Percentiles rank a stretch among this genome's conserved stretches.
phyloP scores from a whole-genome alignment of 2,329 filamentous ascomycete species.

The Phyllosticta citrichinensis region DNA sequence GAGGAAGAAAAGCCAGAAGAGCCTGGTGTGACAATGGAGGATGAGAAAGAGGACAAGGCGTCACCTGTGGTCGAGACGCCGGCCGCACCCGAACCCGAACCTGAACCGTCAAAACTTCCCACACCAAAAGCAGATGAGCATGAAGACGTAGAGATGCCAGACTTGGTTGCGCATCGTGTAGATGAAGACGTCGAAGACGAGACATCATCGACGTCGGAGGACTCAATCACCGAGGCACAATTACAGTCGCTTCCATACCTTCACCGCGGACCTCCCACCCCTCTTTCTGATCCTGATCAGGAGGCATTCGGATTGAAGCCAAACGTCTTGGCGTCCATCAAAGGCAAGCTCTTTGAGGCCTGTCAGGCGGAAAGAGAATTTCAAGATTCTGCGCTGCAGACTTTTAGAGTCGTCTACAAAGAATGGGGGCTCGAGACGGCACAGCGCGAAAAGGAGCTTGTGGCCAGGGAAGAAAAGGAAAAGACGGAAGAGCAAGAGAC shows the following conservation, averaged over 20 bases:
- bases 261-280: slow-evolving; percentile 32
- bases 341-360: slow-evolving; percentile 23
- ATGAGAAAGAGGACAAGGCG: background rate
- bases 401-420: slow-evolving; percentile 30
- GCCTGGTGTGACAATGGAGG: background rate
- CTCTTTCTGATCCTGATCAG: slow-evolving; percentile 33
- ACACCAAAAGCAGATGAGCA: slow-evolving; percentile 27
- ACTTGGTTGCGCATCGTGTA: slow-evolving; percentile 1
- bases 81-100: background rate
- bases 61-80: background rate
- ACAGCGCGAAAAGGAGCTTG: slow-evolving; percentile 29
- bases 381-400: slow-evolving; percentile 19
- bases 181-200: slow-evolving; percentile 14
- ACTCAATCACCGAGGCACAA: slow-evolving; percentile 27
- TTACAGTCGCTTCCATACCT: slow-evolving; percentile 36
- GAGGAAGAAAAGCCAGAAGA: background rate
- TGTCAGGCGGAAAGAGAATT: slow-evolving; percentile 21
- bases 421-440: slow-evolving; percentile 31
- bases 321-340: slow-evolving; percentile 26
- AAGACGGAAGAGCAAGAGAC: slow-evolving; percentile 25
- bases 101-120: slow-evolving; percentile 15
- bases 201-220: slow-evolving; percentile 8
- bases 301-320: slow-evolving; percentile 28
- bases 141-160: slow-evolving; percentile 18
- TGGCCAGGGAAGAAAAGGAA: slow-evolving; percentile 24